A percentile compares a stretch with the other conserved stretches of the same genome.
phyloP scores from a whole-genome alignment of 108 stramenopile genomes.

The Cyclotella kingstonii region DNA sequence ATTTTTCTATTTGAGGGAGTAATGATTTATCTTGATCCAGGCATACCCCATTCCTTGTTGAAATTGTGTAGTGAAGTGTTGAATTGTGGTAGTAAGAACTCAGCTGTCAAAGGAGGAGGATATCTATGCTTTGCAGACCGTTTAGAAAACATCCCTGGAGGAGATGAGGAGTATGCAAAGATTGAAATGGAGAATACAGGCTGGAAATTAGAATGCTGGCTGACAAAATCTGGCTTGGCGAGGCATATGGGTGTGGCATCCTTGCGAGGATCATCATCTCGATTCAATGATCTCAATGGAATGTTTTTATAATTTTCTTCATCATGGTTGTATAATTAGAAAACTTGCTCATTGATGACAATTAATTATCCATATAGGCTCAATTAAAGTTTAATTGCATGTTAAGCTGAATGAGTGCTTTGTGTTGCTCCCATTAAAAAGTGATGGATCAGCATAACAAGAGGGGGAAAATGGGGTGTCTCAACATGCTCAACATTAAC shows the following conservation, averaged over 20 bases:
- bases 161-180: constrained; percentile 36
- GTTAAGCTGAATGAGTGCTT: too few species aligned
- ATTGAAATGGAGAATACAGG: constrained; percentile 50
- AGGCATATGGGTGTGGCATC: constrained; percentile 67
- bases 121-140: constrained; percentile 70
- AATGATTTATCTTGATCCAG: constrained; percentile 75
- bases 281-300: too few species aligned
- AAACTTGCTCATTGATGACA: too few species aligned
- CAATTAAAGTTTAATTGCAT: too few species aligned
- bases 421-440: too few species aligned
- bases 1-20: constrained; percentile 77
- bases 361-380: too few species aligned
- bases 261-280: too few species aligned
- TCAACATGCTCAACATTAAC: too few species aligned
- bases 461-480: too few species aligned
- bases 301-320: too few species aligned
- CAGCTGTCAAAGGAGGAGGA: constrained; percentile 1
- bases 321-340: too few species aligned
- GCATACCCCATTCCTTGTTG: constrained; percentile 53
- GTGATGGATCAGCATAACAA: too few species aligned
- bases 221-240: constrained; percentile 68
- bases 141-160: constrained; percentile 64
- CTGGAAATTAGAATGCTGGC: constrained; percentile 59
- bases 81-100: not conserved
- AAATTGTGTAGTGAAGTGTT: constrained; percentile 41